Evolutionary conservation across 2,329 filamentous ascomycete genomes (phyloP).

Genomic region (Hymenotorrendiella dingleyae): DNA sequence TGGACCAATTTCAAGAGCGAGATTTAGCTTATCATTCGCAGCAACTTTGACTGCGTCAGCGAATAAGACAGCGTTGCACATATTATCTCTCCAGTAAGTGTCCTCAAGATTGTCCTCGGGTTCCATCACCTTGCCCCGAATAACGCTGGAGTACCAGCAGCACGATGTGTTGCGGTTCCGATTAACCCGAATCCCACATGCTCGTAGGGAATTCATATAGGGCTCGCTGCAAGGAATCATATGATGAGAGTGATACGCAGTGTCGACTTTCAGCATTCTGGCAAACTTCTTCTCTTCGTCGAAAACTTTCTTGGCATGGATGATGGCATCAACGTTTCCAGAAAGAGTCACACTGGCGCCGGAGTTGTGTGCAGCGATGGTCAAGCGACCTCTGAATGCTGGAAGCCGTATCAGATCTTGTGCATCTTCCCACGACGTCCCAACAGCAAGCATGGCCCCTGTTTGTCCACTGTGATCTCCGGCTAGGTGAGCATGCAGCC

Average conservation of each 20-base stretch:
- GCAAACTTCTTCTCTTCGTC: slow-evolving; percentile 14
- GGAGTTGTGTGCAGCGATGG: slow-evolving; percentile 29
- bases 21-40: slow-evolving; percentile 8
- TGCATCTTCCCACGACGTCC: slow-evolving; percentile 17
- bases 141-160: slow-evolving; percentile 17
- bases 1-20: slow-evolving; percentile 12
- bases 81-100: slow-evolving; percentile 32
- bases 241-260: slow-evolving; percentile 22
- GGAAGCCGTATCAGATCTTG: slow-evolving; percentile 9
- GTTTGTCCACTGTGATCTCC: slow-evolving; percentile 2
- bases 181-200: slow-evolving; percentile 7
- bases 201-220: slow-evolving; percentile 13
- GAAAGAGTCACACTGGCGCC: slow-evolving; percentile 21
- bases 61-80: slow-evolving; percentile 21
- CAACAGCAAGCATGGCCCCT: slow-evolving; percentile 25
- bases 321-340: slow-evolving; percentile 20
- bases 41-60: slow-evolving; percentile 28
- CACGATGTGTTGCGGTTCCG: not conserved
- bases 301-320: slow-evolving; percentile 6
- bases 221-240: slow-evolving; percentile 18
- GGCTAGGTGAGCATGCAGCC: slow-evolving; percentile 11
- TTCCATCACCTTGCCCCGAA: slow-evolving; percentile 2
- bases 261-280: slow-evolving; percentile 18
- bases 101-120: slow-evolving; percentile 23
- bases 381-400: slow-evolving; percentile 7